Evolutionary conservation across 768 basidiomycete species (phyloP), one percentile per base, ranked within the genome.

Genomic region (Ephemerocybe angulata): DNA sequence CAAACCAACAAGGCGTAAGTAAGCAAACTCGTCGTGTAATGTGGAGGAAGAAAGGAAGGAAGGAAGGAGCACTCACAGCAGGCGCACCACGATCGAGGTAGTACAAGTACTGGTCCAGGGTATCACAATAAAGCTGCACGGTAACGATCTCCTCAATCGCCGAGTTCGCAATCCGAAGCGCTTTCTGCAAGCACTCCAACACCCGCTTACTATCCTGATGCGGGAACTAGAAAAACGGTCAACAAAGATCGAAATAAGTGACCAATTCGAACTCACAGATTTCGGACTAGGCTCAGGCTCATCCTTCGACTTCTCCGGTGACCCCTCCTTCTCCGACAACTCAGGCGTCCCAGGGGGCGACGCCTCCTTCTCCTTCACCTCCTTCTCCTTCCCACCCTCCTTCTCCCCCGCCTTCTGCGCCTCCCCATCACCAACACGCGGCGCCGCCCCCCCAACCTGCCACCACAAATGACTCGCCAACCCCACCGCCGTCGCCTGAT

Each of bases 401-500:
- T n/a, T n/a, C n/a, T n/a, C 78, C 13, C 78, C 83, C 22, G 69
- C 22, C 21, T 4, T 46, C 48, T 17, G 29, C 48, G 30, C 21
- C 48, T 22, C 48, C 48, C 17, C 19, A 31, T 29, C 24, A 25
- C n/a, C 53, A 43, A 54, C 47, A 48, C 44, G 30, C 43, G 19
- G 10, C 25, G 28, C 30, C 52, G 46, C n/a, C 38, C 88, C n/a
- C 38, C 15, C 38, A 7, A 19, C 88, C 67, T 98, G 97, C 95
- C 95, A 99, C 96, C 96, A 99, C 61, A 99, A 73, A 72, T 99
- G 97, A 67, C 94, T 97, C 7, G 97, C 97, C 28, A 93, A 77
- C 47, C 90, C 86, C 21, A 98, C 97, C 4, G 96, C 97, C 8
- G 87, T 91, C 12, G 95, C 89, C 71, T 98, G 97, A 69, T 98